These are phyloP conservation scores for Rosa hybrid DNA, from an alignment of 331 rosid genomes.

Conservation along the genomic window DNA sequence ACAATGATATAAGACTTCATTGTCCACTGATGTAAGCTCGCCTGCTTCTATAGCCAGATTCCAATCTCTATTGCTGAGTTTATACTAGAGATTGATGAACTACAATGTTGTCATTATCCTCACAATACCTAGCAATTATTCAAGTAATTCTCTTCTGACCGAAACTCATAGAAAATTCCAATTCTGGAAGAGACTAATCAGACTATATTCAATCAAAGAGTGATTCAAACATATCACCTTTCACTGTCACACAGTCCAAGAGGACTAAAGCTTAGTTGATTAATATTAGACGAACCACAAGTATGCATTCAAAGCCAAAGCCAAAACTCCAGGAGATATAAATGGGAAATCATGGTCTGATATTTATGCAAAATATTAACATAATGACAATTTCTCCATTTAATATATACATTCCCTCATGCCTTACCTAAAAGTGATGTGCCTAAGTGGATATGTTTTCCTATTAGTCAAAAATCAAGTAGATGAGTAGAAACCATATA, in stretches of 20 bases:
- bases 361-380: neutral
- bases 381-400: neutral
- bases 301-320: neutral
- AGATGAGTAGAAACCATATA: conserved; percentile 16
- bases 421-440: conserved; percentile 1
- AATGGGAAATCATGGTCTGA: neutral
- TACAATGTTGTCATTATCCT: neutral
- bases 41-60: neutral
- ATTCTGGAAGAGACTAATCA: neutral
- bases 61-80: neutral
- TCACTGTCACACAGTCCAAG: neutral
- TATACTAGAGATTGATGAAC: neutral
- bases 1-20: neutral
- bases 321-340: neutral
- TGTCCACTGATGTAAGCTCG: neutral
- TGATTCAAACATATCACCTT: neutral
- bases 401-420: conserved; percentile 19
- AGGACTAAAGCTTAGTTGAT: neutral
- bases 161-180: neutral
- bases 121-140: neutral
- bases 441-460: conserved; percentile 4
- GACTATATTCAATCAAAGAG: neutral
- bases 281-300: neutral
- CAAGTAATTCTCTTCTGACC: neutral
- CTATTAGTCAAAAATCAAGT: conserved; percentile 11